Evolutionary conservation across 148 eudicot genomes (phyloP).

Genomic region (Vaccinium macrocarpon): DNA sequence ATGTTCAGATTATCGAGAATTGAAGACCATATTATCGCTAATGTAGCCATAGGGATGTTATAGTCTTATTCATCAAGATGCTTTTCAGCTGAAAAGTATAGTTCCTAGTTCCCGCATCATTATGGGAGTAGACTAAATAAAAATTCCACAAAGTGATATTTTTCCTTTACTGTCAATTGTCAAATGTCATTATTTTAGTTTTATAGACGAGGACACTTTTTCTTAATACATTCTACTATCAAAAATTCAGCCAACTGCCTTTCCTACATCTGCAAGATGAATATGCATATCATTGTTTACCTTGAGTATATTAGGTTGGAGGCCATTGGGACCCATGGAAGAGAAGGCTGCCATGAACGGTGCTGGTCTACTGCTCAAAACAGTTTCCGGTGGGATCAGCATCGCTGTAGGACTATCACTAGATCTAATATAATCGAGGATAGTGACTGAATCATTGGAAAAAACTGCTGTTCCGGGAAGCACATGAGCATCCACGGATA

Average conservation of each 20-base stretch:
- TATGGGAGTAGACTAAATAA: neutral
- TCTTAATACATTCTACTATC: too few species aligned
- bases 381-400: neutral
- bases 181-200: too few species aligned
- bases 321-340: constrained; percentile 24
- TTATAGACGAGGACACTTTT: too few species aligned
- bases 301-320: constrained; percentile 23
- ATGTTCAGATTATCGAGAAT: too few species aligned
- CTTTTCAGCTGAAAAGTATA: too few species aligned
- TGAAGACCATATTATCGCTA: too few species aligned
- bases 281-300: neutral
- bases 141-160: neutral
- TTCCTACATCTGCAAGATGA: neutral
- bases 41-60: too few species aligned
- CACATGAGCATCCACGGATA: constrained; percentile 15
- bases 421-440: constrained; percentile 14
- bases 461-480: constrained; percentile 17
- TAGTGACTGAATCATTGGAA: neutral
- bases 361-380: constrained; percentile 18
- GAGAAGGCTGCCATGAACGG: constrained; percentile 24
- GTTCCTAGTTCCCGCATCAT: neutral
- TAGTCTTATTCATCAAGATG: too few species aligned
- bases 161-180: neutral
- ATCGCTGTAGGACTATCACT: constrained; percentile 10
- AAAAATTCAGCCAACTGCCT: too few species aligned